Conservation (phyloP, 139 green algal genomes). For the Tetradesmus lagerheimii region DNA sequence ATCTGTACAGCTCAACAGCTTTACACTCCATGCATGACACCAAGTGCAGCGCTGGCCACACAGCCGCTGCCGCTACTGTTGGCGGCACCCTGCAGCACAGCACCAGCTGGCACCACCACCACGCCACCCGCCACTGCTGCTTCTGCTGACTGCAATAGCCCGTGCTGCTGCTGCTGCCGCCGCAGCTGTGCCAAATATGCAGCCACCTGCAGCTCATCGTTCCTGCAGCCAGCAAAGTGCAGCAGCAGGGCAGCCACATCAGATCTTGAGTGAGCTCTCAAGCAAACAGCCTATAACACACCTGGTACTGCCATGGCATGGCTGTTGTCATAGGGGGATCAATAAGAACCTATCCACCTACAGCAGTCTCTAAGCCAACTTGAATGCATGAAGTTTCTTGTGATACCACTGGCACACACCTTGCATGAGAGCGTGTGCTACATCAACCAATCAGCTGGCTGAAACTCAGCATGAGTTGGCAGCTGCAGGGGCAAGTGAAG, state of each 20-base stretch:
- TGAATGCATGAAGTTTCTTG: too few species aligned
- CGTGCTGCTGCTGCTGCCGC: slow-evolving; percentile 16
- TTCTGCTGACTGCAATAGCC: background rate
- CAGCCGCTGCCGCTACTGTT: background rate
- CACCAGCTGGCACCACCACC: background rate
- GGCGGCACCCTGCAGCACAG: background rate
- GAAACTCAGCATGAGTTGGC: too few species aligned
- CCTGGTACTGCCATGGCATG: too few species aligned
- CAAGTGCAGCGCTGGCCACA: background rate
- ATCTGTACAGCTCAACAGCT: background rate
- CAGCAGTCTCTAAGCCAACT: too few species aligned
- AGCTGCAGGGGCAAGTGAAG: too few species aligned
- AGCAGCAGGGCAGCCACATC: background rate
- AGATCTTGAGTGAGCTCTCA: background rate
- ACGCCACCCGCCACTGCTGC: background rate
- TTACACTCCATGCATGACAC: background rate
- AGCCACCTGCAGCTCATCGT: slow-evolving; percentile 1
- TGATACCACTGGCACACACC: too few species aligned
- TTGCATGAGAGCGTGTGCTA: too few species aligned
- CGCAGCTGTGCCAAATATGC: background rate
- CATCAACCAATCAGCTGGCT: too few species aligned
- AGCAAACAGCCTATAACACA: too few species aligned
- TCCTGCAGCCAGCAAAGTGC: background rate
- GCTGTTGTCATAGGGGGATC: too few species aligned
- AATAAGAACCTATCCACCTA: too few species aligned